These are phyloP conservation scores for Scheffersomyces lignicola DNA, from an alignment of 1,139 yeast genomes.

Conservation along the genomic window DNA sequence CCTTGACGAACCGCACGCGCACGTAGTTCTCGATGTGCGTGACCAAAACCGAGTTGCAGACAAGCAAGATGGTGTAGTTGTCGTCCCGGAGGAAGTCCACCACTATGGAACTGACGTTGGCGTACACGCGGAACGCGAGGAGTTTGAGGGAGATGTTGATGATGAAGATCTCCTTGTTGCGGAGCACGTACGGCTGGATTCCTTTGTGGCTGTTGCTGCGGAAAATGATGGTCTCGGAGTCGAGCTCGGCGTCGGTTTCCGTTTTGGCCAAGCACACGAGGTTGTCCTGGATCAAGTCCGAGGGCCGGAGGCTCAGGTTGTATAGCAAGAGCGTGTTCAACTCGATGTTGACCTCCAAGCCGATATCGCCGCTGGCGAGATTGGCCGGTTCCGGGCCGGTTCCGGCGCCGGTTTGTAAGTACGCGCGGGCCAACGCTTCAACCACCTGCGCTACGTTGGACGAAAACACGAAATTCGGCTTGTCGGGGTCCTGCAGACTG, in stretches of 20 bases:
- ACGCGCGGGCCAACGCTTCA: constrained; percentile 7
- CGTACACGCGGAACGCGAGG: constrained; percentile 13
- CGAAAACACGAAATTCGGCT: constrained; percentile 43
- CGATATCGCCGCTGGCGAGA: constrained; percentile 7
- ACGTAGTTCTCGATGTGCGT: constrained; percentile 31
- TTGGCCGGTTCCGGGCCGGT: background rate
- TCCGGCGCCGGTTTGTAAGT: background rate
- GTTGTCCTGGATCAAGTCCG: constrained; percentile 35
- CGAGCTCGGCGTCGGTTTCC: constrained; percentile 1
- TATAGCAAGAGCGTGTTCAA: constrained; percentile 36
- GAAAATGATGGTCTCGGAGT: background rate
- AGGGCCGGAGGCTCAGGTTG: constrained; percentile 28
- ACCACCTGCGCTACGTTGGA: constrained; percentile 34
- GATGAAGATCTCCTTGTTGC: constrained; percentile 31
- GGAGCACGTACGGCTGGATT: background rate
- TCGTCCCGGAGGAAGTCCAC: constrained; percentile 35
- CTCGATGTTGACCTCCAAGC: constrained; percentile 35
- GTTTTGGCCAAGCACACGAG: constrained; percentile 34
- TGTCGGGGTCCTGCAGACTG: constrained; percentile 25
- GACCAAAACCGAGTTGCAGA: constrained; percentile 31
- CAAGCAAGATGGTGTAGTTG: constrained; percentile 26
- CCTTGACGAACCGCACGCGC: constrained; percentile 13
- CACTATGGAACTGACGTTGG: constrained; percentile 16
- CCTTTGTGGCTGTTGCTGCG: constrained; percentile 1
- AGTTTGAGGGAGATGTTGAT: constrained; percentile 29